Evolutionary conservation across 805 yeast genomes (phyloP), one percentile per base, ranked within the genome.

Genomic region (Yamadazyma sp.): DNA sequence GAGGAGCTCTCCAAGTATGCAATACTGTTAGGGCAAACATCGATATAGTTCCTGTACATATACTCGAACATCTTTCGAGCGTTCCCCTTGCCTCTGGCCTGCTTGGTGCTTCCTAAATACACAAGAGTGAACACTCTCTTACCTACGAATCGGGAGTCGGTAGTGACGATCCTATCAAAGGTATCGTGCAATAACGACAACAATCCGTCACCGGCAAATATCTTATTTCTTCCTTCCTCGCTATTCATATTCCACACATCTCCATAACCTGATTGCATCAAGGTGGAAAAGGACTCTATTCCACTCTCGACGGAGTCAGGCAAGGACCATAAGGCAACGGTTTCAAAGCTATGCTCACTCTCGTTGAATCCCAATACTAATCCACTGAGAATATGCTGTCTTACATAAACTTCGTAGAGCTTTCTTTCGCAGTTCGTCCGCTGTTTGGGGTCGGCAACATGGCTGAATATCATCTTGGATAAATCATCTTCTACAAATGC

Each of bases 61-160:
- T 62, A 69, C 5, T 75, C 72, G 46, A 77, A 70, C 52, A 75
- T 58, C 17, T 63, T 64, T 32, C 80, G 55, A 8, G 66, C 75
- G 48, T 77, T 76, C 13, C 82, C 82, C 49, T 76, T 76, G 23
- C 82, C 82, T 46, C 79, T 62, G 5, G 80, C 77, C 12, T 53
- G 50, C 10, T 31, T 56, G 5, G 64, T 59, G 5, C 73, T 64
- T 5, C 75, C 77, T 38, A 71, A 55, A 48, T 71, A 71, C 21
- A 71, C 73, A 46, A 71, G 59, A n/a, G 73, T 69, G 48, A 52
- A 71, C 11, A 59, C 52, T 15, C 57, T 56, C 38, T 62, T 64
- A 28, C 61, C 64, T 10, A 45, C 52, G 41, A 69, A 65, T 25
- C 68, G 43, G 5, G 55, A 41, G 47, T 75, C 80, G n/a, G 53